Base-by-base conservation (phyloP, 1,284 basidiomycete species). In the Fistulinella cinereoalba region DNA sequence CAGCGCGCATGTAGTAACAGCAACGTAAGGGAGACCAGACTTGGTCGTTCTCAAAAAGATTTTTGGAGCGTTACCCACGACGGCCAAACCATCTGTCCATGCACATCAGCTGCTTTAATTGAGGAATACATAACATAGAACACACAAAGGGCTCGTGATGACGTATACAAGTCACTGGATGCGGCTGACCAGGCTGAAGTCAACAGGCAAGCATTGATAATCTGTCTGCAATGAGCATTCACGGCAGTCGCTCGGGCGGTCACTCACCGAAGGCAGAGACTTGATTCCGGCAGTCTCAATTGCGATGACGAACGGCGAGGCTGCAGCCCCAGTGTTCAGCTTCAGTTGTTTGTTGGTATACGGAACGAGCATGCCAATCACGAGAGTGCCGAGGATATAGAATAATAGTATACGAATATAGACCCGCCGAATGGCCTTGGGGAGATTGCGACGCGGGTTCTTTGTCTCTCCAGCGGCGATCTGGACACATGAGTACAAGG, bases 101-200 rank as follows among this genome's bases (percentile, higher is more conserved):
- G 11, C 11, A 49, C 46, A 41, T 48, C 11, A 48, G n/a, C n/a
- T 19, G 9, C n/a, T 29, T 19, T n/a, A 7, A 34, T 23, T 29
- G 4, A 4, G 33, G 23, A 31, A 5, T 21, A n/a, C n/a, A n/a
- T n/a, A n/a, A n/a, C 38, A 3, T 11, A 29, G 27, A 31, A 70
- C 84, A 60, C 50, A 88, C 85, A 92, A 12, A 94, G 72, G 2
- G 87, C 87, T 42, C 91, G 81, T 16, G 86, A 90, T 44, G 83
- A 83, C 2, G 84, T 85, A 68, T 91, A 96, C 43, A 95, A 65
- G 58, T 93, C 85, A 54, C 85, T 88, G 31, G 83, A 88, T 3
- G 87, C 89, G 6, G 92, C 90, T 7, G 88, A 92, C 79, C 88
- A 89, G 1, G 92, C 92, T 2, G 89, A 89, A 22, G 85, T 88